Base-by-base conservation (phyloP, 164 flowering plant species). In the Piper betle region DNA sequence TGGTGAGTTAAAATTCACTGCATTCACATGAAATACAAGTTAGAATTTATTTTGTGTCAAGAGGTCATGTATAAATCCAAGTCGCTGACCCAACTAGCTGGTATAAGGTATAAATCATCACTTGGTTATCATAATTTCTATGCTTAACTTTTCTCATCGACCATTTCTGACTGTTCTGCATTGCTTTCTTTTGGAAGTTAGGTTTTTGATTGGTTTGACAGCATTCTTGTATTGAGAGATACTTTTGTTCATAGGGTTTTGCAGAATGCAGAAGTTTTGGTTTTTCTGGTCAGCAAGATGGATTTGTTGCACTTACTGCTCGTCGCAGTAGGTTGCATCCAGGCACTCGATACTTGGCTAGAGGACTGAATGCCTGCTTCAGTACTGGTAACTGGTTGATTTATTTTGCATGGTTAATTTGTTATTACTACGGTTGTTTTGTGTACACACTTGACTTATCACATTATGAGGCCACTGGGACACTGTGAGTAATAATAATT, bases 241-340 rank as follows among this genome's bases (percentile, higher is more conserved):
- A 38, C 50, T 76, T 64, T 64, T 60, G 56, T 70, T 71, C 69
- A 53, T 75, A 93, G 99, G 99, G 99, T 50, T 86, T 88, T 74
- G 96, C 87, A 77, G 99, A 90, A 70, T 79, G 78, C 73, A 84
- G 92, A 69, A 76, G 72, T 69, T 88, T 93, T 78, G 95, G 99
- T 72, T 85, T 86, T 79, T 75, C 75, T 38, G 97, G 96, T 64
- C 95, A 90, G 77, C 72, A 79, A 67, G 97, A 93, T 74, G 97
- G 96, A 25, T 60, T 82, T 46, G 87, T 93, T 79, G 97, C 97
- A 65, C 91, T 90, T 60, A 87, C 67, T 57, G 99, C 99, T 69
- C 99, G 99, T 50, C 92, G 99, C 59, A 93, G 99, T 71, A 85
- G 92, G 73, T 70, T 93, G 75, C 99, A 93, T 74, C 99, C 99